Evolutionary conservation across 2,329 filamentous ascomycete species (phyloP).

Genomic region (Diaporthe sp.): DNA sequence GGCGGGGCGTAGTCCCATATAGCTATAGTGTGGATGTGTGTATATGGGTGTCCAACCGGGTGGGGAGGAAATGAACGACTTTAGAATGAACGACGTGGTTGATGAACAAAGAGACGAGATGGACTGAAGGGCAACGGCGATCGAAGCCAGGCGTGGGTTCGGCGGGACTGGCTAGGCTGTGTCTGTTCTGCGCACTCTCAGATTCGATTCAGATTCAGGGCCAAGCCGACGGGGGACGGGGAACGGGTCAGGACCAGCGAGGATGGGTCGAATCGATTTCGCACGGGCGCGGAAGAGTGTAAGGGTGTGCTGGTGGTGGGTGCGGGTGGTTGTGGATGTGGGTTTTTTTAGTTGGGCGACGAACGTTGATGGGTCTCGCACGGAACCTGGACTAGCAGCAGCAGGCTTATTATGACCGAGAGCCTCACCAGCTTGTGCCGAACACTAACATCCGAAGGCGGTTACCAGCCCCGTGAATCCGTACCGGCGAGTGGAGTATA

Average conservation of each 20-base stretch:
- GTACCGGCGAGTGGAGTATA: slow-evolving; percentile 15
- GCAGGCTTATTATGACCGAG: slow-evolving; percentile 26
- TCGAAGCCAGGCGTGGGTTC: slow-evolving; percentile 35
- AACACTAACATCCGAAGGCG: slow-evolving; percentile 31
- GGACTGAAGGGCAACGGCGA: slow-evolving; percentile 28
- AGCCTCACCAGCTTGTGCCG: slow-evolving; percentile 29
- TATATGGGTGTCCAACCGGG: slow-evolving; percentile 6
- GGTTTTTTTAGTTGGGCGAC: slow-evolving; percentile 34
- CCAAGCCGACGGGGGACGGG: slow-evolving; percentile 33
- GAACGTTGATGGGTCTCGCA: slow-evolving; percentile 34
- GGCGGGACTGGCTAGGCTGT: slow-evolving; percentile 33
- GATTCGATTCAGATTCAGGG: slow-evolving; percentile 35
- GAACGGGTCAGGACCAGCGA: slow-evolving; percentile 30
- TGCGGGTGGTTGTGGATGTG: slow-evolving; percentile 29
- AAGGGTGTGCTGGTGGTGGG: slow-evolving; percentile 27
- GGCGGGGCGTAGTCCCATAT: slow-evolving; percentile 28
- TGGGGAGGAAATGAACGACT: slow-evolving; percentile 36
- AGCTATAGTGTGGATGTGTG: slow-evolving; percentile 2
- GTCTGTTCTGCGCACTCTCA: slow-evolving; percentile 25
- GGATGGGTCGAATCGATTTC: slow-evolving; percentile 33
- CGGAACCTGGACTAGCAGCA: slow-evolving; percentile 32
- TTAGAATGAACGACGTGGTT: slow-evolving; percentile 36
- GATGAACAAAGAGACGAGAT: slow-evolving; percentile 32
- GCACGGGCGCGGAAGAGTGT: slow-evolving; percentile 27
- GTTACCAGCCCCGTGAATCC: slow-evolving; percentile 29